Evolutionary conservation across 176 grass and related monocot genomes (phyloP), one percentile per base, ranked within the genome.

Genomic region (Cenchrus purpureus): DNA sequence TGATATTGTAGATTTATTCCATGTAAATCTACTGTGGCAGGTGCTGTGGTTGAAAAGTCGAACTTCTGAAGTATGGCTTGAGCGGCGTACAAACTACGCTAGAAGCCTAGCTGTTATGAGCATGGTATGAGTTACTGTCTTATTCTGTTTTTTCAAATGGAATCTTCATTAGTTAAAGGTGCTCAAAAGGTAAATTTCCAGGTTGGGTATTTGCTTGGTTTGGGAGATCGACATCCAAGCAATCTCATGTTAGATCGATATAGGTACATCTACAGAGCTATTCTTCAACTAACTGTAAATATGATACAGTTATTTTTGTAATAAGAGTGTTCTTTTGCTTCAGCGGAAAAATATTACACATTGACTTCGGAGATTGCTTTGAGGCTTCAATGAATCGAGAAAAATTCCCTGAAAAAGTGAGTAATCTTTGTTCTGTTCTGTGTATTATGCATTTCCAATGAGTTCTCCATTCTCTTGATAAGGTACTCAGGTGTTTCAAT

Each of bases 101-200:
- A 95, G 97, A 89, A 98, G 97, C 66, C 86, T 98, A 65, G 97
- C 97, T 88, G 97, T 98, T 73, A 98, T 98, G 93, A 98, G 97
- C 86, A 98, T 98, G 97, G 97, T 98, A 89, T 65, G 89, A 82
- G 13, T 85, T 91, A 81, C 7, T 81, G 29, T 69, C 48, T 59
- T 63, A 17, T 57, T 79, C 40, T 79, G 2, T 10, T 20, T 74
- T 40, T 85, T 56, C 28, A 65, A 74, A 70, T 86, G 67, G 28
- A 48, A 62, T 37, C 4, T 43, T 78, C 28, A 53, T 82, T 50
- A 80, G 14, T 61, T 87, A 77, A 50, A 73, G 49, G 49, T 84
- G 78, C 65, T 84, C 15, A 44, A 65, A 84, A 59, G 64, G 3
- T 91, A 17, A 49, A 62, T 86, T 90, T 92, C 10, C 83, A 98